Percentiles rank a stretch among this genome's conserved stretches.
These are phyloP conservation scores for Phytophthora hibernalis DNA, from an alignment of 352 stramenopile species.

Conservation along the genomic window DNA sequence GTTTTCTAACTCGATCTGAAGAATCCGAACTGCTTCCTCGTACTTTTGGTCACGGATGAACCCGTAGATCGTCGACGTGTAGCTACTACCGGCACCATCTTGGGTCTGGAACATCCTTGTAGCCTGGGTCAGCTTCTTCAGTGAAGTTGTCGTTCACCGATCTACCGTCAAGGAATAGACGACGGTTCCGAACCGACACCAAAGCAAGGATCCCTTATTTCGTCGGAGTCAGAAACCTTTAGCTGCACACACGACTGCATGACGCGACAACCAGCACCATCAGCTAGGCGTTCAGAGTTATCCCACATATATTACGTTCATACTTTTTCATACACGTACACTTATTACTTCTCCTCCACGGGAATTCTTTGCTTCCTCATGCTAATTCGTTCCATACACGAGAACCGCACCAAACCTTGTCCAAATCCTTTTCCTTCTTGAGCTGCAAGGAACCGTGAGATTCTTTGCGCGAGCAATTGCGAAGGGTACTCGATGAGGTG, in stretches of 20 bases:
- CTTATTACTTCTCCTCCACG: slow-evolving; percentile 21
- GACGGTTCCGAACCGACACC: slow-evolving; percentile 43
- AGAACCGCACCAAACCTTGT: slow-evolving; percentile 20
- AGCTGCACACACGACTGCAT: no score
- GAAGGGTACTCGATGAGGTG: slow-evolving; percentile 37
- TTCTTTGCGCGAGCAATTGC: slow-evolving; percentile 23
- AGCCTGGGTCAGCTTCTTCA: no score
- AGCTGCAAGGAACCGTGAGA: slow-evolving; percentile 12
- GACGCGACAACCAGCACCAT: no score
- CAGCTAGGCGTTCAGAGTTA: no score
- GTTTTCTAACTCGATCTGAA: slow-evolving; percentile 94
- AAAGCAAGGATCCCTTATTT: slow-evolving; percentile 21
- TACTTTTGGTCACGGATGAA: slow-evolving; percentile 96
- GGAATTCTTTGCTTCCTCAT: slow-evolving; percentile 19
- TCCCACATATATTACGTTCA: slow-evolving; percentile 10
- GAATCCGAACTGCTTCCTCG: slow-evolving; percentile 91
- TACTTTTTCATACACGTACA: slow-evolving; percentile 17
- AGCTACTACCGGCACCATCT: slow-evolving; percentile 74
- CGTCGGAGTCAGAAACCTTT: no score
- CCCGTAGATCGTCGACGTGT: slow-evolving; percentile 95
- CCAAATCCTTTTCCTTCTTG: slow-evolving; percentile 7
- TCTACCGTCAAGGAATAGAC: slow-evolving; percentile 14
- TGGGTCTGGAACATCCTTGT: slow-evolving; percentile 66
- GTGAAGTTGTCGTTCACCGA: background rate
- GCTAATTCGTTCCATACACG: slow-evolving; percentile 22